Evolutionary conservation across 2,329 filamentous ascomycete species (phyloP).

Genomic region (Cryphonectria nitschkei): DNA sequence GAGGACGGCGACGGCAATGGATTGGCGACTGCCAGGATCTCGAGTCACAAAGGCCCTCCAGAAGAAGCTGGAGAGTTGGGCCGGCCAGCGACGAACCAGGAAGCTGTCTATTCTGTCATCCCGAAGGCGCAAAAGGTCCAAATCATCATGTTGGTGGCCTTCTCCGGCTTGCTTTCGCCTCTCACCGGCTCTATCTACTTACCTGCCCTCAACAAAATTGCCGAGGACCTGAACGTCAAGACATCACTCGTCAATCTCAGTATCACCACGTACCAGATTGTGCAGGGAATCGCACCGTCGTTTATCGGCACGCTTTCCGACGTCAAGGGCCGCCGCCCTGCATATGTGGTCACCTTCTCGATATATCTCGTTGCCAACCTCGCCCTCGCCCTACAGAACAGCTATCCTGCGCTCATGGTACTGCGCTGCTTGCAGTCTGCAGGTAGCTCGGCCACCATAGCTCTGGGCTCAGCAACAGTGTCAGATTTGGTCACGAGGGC

Average conservation of each 20-base stretch:
- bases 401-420: constrained; percentile 50
- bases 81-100: background rate
- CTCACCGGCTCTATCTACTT: constrained; percentile 39
- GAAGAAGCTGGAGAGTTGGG: background rate
- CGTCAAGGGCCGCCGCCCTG: constrained; percentile 44
- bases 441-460: constrained; percentile 25
- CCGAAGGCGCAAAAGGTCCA: constrained; percentile 10
- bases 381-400: constrained; percentile 49
- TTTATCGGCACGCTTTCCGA: constrained; percentile 43
- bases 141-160: constrained; percentile 15
- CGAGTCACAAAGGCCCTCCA: background rate
- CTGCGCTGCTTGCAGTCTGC: constrained; percentile 52
- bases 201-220: constrained; percentile 46
- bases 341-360: constrained; percentile 51
- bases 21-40: background rate
- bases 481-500: constrained; percentile 64
- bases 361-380: constrained; percentile 52
- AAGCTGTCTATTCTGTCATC: constrained; percentile 20
- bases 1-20: background rate
- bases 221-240: constrained; percentile 45
- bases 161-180: constrained; percentile 12
- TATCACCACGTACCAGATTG: constrained; percentile 41
- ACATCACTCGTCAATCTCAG: constrained; percentile 51
- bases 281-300: constrained; percentile 32
- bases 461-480: constrained; percentile 45